Base-by-base conservation (phyloP, 495 filamentous ascomycete genomes). In the Penicillium steckii region DNA sequence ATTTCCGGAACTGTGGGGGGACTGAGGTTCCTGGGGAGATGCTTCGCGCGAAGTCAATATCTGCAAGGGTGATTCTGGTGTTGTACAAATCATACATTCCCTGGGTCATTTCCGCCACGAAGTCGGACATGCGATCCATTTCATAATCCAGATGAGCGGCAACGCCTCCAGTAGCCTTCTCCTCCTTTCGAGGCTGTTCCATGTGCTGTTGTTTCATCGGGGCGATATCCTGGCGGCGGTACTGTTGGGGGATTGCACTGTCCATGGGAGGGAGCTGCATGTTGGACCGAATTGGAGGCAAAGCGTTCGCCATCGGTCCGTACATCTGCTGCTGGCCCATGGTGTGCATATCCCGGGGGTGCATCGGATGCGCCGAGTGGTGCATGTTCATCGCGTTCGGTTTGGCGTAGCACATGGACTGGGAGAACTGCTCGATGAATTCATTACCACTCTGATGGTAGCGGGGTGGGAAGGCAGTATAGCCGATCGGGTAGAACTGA, bases 111-210 rank as follows among this genome's bases (percentile, higher is more conserved):
- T 96, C 89, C 46, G 91, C 85, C 65, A 99, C 94, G 74, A 96
- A 99, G 64, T 97, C 92, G 48, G 91, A 88, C 91, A 97, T 99
- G 68, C 90, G 80, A 57, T 96, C 91, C 85, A 97, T 94, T 68
- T 97, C 94, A 71, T 99, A 99, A 76, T 99, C 95, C 68, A 99
- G 82, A 70, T 95, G 87, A 48, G 90, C 89, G 61, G 94, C 92
- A 32, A 99, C 95, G 59, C 94, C 94, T 74, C 94, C 94, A 69
- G 81, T 77, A 4, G 78, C 61, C 56, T 79, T 81, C 44, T 80
- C 75, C 57, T 80, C 78, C 64, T 78, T 83, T 56, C 68, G 69
- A 17, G 61, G 70, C 32, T 68, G 70, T 52, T 77, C 71, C 41
- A 64, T 62, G 27, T 65, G 69, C 8, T 66, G 56, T 51, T 68